These are phyloP conservation scores for Rhizopus delemar DNA, from an alignment of 371 early-diverging fungal species.

Conservation along the genomic window DNA sequence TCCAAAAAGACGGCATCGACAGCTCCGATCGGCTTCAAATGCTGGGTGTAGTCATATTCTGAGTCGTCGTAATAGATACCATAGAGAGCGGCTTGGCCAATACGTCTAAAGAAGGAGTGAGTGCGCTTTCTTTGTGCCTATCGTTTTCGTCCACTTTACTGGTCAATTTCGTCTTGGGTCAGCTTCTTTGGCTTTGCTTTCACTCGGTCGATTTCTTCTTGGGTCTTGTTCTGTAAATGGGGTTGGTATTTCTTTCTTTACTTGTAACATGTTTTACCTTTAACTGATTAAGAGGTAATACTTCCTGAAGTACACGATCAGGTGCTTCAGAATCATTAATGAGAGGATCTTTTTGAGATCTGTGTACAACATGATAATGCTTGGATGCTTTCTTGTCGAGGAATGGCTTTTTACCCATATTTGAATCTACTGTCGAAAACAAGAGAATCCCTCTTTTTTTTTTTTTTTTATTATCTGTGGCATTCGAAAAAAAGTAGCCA, in stretches of 20 bases:
- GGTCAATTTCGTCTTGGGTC: conserved; percentile 53
- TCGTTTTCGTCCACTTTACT: conserved; percentile 23
- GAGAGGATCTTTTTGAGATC: conserved; percentile 94
- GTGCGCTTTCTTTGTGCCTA: background rate
- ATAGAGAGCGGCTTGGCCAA: conserved; percentile 76
- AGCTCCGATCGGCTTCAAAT: conserved; percentile 84
- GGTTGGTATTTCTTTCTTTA: background rate
- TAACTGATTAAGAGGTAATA: conserved; percentile 67
- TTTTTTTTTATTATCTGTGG: conserved; percentile 4
- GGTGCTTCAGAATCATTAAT: conserved; percentile 81
- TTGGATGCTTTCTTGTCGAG: conserved; percentile 85
- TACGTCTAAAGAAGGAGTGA: conserved; percentile 42
- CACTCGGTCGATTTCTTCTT: conserved; percentile 41
- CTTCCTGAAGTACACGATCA: conserved; percentile 80
- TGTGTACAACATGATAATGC: conserved; percentile 88
- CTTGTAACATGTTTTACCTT: conserved; percentile 46
- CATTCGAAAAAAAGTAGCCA: background rate
- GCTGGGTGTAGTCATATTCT: conserved; percentile 92
- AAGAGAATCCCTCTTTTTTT: conserved; percentile 14
- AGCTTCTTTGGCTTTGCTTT: conserved; percentile 36
- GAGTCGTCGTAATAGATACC: conserved; percentile 89
- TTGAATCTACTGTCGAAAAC: conserved; percentile 1
- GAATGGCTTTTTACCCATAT: conserved; percentile 80
- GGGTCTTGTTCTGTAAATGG: conserved; percentile 38
- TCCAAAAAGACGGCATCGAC: conserved; percentile 81